Conservation (phyloP, 2,329 filamentous ascomycete genomes). For the Ophiognomonia clavigignenti-juglandacearum region DNA sequence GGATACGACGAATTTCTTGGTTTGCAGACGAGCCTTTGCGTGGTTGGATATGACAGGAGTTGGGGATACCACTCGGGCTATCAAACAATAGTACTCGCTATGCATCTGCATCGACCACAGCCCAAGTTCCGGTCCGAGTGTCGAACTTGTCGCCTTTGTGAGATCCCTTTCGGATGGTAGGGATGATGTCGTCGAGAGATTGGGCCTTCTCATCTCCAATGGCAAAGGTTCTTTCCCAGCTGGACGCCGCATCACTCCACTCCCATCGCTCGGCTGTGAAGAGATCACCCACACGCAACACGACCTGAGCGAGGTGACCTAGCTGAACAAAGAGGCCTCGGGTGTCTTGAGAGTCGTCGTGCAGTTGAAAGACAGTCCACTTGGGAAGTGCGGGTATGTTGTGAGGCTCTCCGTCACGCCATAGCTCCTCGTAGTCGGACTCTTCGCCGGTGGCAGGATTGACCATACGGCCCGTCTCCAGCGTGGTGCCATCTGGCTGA, state of each 20-base stretch:
- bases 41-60: too few species aligned
- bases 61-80: too few species aligned
- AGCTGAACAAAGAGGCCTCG: constrained; percentile 50
- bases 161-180: too few species aligned
- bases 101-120: constrained; percentile 3
- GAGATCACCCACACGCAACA: constrained; percentile 39
- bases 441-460: constrained; percentile 49
- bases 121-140: constrained; percentile 5
- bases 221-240: constrained; percentile 5
- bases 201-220: background rate
- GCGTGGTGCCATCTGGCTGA: constrained; percentile 32
- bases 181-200: constrained; percentile 1
- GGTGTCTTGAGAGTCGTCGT: constrained; percentile 25
- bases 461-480: constrained; percentile 57
- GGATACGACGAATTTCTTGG: too few species aligned
- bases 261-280: constrained; percentile 53
- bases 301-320: constrained; percentile 51
- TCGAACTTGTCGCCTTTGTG: background rate
- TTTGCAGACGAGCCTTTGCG: too few species aligned
- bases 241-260: constrained; percentile 24
- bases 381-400: constrained; percentile 25
- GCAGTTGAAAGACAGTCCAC: constrained; percentile 34
- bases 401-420: constrained; percentile 41
- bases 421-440: constrained; percentile 62
- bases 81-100: too few species aligned